Evolutionary conservation across 73 alveolate species (phyloP).

Genomic region (Paraurostyla sp.): DNA sequence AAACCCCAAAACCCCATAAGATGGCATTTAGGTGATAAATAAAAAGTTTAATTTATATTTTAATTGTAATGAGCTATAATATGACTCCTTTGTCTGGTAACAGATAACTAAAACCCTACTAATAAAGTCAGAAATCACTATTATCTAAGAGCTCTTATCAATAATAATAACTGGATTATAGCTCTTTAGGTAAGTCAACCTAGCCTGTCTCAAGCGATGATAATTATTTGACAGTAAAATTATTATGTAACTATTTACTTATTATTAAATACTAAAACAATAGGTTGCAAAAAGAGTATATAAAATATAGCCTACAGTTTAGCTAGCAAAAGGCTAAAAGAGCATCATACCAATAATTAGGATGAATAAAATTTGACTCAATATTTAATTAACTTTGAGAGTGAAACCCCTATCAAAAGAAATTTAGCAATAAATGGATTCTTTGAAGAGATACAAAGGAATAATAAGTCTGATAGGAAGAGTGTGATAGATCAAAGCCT

Average conservation of each 20-base stretch:
- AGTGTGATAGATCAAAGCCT: no score
- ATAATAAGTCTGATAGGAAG: no score
- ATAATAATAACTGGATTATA: slow-evolving; percentile 12
- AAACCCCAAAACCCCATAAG: no score
- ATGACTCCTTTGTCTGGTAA: not conserved
- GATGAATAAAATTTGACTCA: not conserved
- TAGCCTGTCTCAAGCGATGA: slow-evolving; percentile 15
- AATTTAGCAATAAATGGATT: no score
- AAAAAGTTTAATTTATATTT: no score
- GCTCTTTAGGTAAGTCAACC: slow-evolving; percentile 7
- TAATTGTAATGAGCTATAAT: not conserved
- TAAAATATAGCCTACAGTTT: slow-evolving; percentile 8
- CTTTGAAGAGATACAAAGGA: no score
- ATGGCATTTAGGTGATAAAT: no score
- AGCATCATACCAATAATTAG: no score
- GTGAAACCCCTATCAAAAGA: not conserved
- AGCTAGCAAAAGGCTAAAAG: not conserved
- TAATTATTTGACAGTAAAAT: no score
- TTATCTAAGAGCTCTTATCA: not conserved
- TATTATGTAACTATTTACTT: no score
- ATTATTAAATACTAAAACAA: no score
- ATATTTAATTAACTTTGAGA: not conserved
- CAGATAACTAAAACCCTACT: not conserved
- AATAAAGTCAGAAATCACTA: not conserved
- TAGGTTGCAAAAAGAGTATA: slow-evolving; percentile 6